Conservation (phyloP, 257 asterid genomes). For the Salvia hispanica region DNA sequence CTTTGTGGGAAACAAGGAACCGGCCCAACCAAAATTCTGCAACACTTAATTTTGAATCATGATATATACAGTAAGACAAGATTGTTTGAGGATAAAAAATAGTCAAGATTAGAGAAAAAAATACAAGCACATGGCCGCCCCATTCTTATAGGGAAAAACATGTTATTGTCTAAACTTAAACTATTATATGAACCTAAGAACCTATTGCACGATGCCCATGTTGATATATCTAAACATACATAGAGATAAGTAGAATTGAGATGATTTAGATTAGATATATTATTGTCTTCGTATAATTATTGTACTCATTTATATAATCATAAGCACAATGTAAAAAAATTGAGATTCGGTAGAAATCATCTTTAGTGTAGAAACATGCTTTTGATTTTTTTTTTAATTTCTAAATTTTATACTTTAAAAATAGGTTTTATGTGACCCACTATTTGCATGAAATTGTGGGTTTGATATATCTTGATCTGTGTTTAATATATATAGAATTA, state of each 20-base stretch:
- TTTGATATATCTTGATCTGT: not conserved
- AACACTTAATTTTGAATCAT: constrained; percentile 29
- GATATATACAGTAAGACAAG: constrained; percentile 33
- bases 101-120: constrained; percentile 30
- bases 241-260: not conserved
- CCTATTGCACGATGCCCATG: not conserved
- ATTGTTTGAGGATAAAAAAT: constrained; percentile 31
- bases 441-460: too few relatives aligned
- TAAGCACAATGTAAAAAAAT: too few relatives aligned
- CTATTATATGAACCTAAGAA: constrained; percentile 10
- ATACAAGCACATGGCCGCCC: constrained; percentile 54
- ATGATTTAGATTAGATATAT: too few relatives aligned
- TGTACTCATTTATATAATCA: too few relatives aligned
- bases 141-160: constrained; percentile 50
- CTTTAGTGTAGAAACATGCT: too few relatives aligned
- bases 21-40: constrained; percentile 43
- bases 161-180: constrained; percentile 37
- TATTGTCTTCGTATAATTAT: too few relatives aligned
- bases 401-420: too few relatives aligned
- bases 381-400: too few relatives aligned
- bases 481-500: not conserved
- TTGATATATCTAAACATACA: not conserved
- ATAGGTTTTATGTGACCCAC: too few relatives aligned
- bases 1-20: constrained; percentile 39
- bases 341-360: too few relatives aligned